phyloP scores from a whole-genome alignment of 768 basidiomycete genomes.

The Collybia mongolica region DNA sequence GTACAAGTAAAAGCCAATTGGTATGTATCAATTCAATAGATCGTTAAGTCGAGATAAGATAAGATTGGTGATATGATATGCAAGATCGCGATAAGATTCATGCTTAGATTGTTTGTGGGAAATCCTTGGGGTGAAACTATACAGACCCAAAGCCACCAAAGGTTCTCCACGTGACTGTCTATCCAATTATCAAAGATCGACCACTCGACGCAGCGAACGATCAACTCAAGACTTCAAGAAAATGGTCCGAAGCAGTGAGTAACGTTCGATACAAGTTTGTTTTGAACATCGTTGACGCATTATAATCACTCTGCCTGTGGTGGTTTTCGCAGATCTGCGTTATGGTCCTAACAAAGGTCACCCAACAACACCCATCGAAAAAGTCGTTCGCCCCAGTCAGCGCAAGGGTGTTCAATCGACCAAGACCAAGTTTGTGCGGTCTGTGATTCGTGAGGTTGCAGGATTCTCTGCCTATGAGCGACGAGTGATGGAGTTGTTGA shows the following conservation, averaged over 20 bases:
- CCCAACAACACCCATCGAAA: constrained; percentile 82
- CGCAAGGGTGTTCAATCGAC: constrained; percentile 90
- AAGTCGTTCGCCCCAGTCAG: constrained; percentile 75
- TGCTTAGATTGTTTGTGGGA: constrained; percentile 18
- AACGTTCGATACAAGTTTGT: neutral
- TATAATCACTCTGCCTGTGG: constrained; percentile 6
- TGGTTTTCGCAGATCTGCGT: constrained; percentile 62
- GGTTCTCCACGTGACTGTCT: constrained; percentile 30
- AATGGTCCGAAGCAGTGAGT: constrained; percentile 81
- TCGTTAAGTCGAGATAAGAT: no score
- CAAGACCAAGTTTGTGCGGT: constrained; percentile 93
- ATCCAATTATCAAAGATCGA: constrained; percentile 18
- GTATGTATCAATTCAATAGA: neutral
- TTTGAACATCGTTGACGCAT: constrained; percentile 10
- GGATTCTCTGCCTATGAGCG: constrained; percentile 98
- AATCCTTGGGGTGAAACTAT: constrained; percentile 40
- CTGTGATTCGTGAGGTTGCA: constrained; percentile 93
- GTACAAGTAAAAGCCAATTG: neutral
- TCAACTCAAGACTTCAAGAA: constrained; percentile 57
- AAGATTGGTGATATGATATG: no score
- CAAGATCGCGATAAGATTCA: no score
- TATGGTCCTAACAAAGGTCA: constrained; percentile 85
- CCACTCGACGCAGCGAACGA: constrained; percentile 30
- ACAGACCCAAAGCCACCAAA: constrained; percentile 53
- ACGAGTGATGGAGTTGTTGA: constrained; percentile 95